Percentiles rank a stretch among this genome's conserved stretches.
Conservation (phyloP, 768 basidiomycete species). For the Strobilomyces echinocephalus region DNA sequence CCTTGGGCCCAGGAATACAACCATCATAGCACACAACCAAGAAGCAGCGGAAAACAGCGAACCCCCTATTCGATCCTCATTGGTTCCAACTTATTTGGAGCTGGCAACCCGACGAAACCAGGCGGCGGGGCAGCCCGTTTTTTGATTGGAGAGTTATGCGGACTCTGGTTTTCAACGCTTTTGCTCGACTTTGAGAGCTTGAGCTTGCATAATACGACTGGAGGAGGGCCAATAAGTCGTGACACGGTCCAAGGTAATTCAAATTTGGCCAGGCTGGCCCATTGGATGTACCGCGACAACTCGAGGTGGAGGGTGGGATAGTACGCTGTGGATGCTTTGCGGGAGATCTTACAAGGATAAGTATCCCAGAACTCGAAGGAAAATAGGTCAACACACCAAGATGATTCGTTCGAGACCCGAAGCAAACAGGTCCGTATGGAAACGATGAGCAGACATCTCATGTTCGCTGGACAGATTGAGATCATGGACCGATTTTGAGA, state of each 20-base stretch:
- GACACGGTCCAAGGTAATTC: conserved; percentile 80
- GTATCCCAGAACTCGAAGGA: not conserved
- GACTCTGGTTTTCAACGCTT: conserved; percentile 11
- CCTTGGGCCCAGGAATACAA: conserved; percentile 2
- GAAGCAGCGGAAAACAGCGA: not conserved
- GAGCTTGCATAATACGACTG: conserved; percentile 51
- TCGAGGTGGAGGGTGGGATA: conserved; percentile 95
- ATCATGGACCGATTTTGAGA: conserved; percentile 61
- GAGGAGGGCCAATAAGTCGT: conserved; percentile 76
- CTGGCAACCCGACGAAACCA: conserved; percentile 31
- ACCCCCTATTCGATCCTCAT: conserved; percentile 35
- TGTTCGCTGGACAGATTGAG: conserved; percentile 63
- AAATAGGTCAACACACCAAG: conserved; percentile 48
- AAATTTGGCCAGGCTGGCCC: conserved; percentile 60
- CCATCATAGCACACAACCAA: conserved; percentile 5
- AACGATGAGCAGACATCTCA: conserved; percentile 71
- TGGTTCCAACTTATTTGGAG: conserved; percentile 41
- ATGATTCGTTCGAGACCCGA: conserved; percentile 91
- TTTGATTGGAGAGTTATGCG: conserved; percentile 22
- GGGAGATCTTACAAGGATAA: conserved; percentile 60
- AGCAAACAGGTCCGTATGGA: conserved; percentile 84
- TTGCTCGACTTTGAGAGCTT: conserved; percentile 12
- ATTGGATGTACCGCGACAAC: conserved; percentile 78
- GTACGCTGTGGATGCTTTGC: conserved; percentile 92
- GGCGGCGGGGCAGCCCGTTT: conserved; percentile 18